Evolutionary conservation across 2,329 filamentous ascomycete species (phyloP).

Genomic region (Fusarium veterinarium): DNA sequence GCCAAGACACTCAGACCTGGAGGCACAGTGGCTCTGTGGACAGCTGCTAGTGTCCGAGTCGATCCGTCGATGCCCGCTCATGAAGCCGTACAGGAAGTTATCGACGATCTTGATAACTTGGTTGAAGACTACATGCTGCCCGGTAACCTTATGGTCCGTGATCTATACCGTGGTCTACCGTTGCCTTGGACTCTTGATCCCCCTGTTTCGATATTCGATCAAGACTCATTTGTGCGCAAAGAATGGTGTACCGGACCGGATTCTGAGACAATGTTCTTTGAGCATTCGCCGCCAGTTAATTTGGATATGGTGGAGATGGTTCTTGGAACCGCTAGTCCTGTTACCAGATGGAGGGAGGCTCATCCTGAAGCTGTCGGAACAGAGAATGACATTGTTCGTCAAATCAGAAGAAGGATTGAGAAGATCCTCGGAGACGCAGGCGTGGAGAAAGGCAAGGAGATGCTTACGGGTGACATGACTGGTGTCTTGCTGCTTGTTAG

Average conservation of each 20-base stretch:
- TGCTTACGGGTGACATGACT: neutral
- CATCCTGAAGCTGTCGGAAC: neutral
- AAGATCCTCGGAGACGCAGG: neutral
- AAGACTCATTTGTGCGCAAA: neutral
- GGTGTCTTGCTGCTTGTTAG: neutral
- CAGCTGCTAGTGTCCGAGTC: neutral
- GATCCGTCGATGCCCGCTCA: neutral
- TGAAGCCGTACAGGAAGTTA: neutral
- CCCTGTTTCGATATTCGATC: neutral
- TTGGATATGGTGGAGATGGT: neutral
- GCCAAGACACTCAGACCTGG: neutral
- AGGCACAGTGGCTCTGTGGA: neutral
- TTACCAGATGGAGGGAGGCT: neutral
- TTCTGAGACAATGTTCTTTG: neutral
- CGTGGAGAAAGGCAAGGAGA: neutral
- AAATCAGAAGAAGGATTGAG: neutral
- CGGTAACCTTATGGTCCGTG: rapidly evolving
- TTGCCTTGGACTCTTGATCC: neutral
- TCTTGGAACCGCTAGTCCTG: neutral
- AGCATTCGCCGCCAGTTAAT: neutral
- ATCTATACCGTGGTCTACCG: neutral
- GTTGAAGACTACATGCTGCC: neutral
- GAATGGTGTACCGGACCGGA: neutral
- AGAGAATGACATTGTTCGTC: neutral
- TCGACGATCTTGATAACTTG: neutral